These are phyloP conservation scores for Globisporangium emineosum DNA, from an alignment of 352 stramenopile genomes.

Conservation along the genomic window DNA sequence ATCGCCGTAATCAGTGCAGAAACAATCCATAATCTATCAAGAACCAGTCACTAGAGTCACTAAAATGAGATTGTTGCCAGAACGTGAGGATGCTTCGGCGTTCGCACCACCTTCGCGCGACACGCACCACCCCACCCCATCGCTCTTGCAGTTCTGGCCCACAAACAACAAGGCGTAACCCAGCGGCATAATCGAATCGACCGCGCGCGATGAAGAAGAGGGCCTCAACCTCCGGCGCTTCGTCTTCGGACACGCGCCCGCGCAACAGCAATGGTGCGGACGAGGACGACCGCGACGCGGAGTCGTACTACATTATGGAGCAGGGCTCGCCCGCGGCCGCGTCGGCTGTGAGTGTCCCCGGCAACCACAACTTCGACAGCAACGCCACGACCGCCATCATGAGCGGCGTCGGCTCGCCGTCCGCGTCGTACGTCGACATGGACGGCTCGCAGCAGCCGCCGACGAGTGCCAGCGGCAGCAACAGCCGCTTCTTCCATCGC, in stretches of 20 bases:
- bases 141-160: not conserved
- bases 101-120: conserved; percentile 2
- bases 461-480: conserved; percentile 10
- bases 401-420: conserved; percentile 19
- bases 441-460: conserved; percentile 21
- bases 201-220: conserved; percentile 8
- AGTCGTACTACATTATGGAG: conserved; percentile 18
- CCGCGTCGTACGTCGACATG: conserved; percentile 18
- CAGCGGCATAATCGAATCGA: conserved; percentile 5
- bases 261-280: not conserved
- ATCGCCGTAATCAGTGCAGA: too few species aligned
- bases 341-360: not conserved
- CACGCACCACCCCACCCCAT: not conserved
- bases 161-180: not conserved
- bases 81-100: conserved; percentile 10
- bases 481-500: conserved; percentile 51
- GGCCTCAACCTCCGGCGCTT: not conserved
- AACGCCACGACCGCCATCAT: conserved; percentile 15
- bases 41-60: too few species aligned
- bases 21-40: too few species aligned
- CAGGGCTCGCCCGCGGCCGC: conserved; percentile 6
- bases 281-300: not conserved
- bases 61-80: not conserved
- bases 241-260: not conserved
- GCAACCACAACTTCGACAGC: conserved; percentile 1